Conservation (phyloP, 345 rosid genomes). For the Bretschneidera sinensis region DNA sequence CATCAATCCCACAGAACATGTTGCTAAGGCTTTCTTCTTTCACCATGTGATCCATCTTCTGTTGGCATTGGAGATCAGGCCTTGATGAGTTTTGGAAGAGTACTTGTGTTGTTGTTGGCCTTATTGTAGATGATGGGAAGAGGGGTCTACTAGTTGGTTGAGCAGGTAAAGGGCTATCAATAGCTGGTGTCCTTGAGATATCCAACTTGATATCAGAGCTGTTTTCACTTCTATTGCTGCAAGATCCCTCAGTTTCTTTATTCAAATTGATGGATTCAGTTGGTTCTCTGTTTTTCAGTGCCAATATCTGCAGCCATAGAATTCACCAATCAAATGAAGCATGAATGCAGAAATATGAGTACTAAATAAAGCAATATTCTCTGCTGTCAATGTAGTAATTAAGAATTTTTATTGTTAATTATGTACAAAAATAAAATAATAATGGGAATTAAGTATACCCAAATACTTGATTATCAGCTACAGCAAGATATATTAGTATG, state of each 20-base stretch:
- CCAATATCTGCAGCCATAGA: constrained; percentile 56
- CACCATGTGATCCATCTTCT: constrained; percentile 52
- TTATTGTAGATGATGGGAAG: constrained; percentile 50
- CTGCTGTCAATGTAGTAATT: no score
- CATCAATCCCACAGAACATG: constrained; percentile 81
- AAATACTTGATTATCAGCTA: no score
- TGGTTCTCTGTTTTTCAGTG: constrained; percentile 78
- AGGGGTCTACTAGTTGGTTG: constrained; percentile 50
- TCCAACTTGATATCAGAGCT: constrained; percentile 85
- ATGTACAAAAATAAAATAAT: no score
- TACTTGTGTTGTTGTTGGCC: constrained; percentile 34
- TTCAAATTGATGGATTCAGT: constrained; percentile 85
- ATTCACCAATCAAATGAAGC: constrained; percentile 15
- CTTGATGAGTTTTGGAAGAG: constrained; percentile 55
- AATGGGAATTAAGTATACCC: no score
- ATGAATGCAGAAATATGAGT: background rate
- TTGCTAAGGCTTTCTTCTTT: constrained; percentile 85
- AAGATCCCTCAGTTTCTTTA: constrained; percentile 91
- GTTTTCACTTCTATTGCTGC: constrained; percentile 91
- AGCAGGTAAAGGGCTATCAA: constrained; percentile 60
- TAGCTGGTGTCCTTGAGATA: constrained; percentile 66
- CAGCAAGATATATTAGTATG: background rate
- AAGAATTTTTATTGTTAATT: no score
- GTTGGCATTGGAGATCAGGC: constrained; percentile 32
- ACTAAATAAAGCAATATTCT: no score